phyloP scores from a whole-genome alignment of 108 stramenopile genomes.

The Seminavis robusta region DNA sequence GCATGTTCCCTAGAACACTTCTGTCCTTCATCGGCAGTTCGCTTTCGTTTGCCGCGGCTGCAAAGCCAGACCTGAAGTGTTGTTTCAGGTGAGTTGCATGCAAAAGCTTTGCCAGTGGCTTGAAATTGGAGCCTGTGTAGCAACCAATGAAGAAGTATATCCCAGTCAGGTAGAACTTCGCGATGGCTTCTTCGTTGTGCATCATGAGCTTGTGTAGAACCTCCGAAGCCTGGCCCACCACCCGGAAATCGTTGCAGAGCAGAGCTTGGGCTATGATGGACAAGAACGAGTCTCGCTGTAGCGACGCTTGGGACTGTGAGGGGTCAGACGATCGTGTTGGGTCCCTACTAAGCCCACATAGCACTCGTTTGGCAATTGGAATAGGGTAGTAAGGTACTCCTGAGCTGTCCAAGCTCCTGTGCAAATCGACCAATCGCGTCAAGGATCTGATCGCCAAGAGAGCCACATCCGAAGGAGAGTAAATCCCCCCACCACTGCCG shows the following conservation, averaged over 20 bases:
- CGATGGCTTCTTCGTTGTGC: conserved; percentile 63
- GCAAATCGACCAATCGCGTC: conserved; percentile 53
- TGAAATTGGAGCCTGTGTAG: conserved; percentile 69
- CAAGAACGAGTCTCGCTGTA: conserved; percentile 28
- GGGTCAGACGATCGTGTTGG: conserved; percentile 7
- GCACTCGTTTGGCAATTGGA: conserved; percentile 67
- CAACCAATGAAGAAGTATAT: conserved; percentile 61
- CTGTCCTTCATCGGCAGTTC: conserved; percentile 51
- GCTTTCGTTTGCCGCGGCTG: conserved; percentile 51
- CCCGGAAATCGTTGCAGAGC: conserved; percentile 53
- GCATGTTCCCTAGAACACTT: conserved; percentile 62
- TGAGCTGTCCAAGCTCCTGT: conserved; percentile 53
- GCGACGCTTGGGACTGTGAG: neutral
- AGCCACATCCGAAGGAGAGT: conserved; percentile 44
- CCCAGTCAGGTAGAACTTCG: conserved; percentile 78
- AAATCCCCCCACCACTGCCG: conserved; percentile 33
- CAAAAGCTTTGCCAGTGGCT: conserved; percentile 45
- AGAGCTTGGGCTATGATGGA: conserved; percentile 55
- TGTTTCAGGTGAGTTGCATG: conserved; percentile 63
- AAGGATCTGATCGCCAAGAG: conserved; percentile 44
- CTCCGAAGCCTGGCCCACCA: conserved; percentile 57
- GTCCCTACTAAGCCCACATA: conserved; percentile 45
- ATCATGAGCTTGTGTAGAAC: conserved; percentile 50
- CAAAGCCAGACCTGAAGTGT: conserved; percentile 59
- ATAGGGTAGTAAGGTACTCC: conserved; percentile 79